phyloP scores from a whole-genome alignment of 495 filamentous ascomycete genomes.

The Talaromyces nanjingensis region DNA sequence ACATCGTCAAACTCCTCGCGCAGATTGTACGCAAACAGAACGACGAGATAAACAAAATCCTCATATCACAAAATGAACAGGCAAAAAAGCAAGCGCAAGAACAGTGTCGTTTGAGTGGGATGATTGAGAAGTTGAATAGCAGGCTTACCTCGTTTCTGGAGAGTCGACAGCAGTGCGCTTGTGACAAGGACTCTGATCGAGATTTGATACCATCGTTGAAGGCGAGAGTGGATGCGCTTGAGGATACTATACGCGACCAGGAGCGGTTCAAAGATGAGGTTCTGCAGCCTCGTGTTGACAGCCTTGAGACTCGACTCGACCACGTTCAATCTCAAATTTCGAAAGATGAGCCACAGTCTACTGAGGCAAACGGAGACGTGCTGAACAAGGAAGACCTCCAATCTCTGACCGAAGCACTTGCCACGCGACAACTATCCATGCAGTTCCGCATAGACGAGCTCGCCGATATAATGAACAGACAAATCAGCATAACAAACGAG shows the following conservation, averaged over 20 bases:
- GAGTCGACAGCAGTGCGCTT: background rate
- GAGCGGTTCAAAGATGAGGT: background rate
- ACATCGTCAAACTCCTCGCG: background rate
- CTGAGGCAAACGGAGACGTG: background rate
- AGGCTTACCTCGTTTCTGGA: background rate
- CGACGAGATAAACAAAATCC: background rate
- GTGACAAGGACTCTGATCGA: background rate
- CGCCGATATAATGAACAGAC: background rate
- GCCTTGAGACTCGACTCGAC: background rate
- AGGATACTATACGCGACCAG: background rate
- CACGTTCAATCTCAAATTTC: background rate
- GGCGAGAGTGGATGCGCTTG: background rate
- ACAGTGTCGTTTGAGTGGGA: background rate
- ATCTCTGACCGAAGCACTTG: constrained; percentile 1
- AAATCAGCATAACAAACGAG: background rate
- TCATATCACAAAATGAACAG: background rate
- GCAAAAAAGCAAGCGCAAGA: background rate
- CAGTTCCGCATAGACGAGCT: background rate
- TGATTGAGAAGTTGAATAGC: background rate
- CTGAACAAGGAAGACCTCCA: constrained; percentile 1
- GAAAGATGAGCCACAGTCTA: background rate
- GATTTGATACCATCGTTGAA: background rate
- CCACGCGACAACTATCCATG: background rate
- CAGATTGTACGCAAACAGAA: background rate
- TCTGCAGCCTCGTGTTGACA: background rate